Conservation (phyloP, 2,329 filamentous ascomycete genomes). For the Tympanopsis confertula region DNA sequence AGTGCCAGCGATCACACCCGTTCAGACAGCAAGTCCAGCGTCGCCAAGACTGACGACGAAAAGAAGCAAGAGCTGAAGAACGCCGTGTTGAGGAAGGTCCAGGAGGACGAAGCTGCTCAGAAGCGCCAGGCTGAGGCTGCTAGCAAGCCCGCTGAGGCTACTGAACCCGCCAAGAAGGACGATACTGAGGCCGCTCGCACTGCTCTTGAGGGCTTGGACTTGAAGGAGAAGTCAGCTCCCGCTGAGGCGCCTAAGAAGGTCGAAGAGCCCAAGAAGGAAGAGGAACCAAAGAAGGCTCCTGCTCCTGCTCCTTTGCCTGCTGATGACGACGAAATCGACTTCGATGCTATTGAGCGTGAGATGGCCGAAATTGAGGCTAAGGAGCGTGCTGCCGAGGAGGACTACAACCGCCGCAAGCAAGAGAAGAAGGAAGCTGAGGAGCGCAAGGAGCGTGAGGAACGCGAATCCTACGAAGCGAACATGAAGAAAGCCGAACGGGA, state of each 20-base stretch:
- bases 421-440: not conserved
- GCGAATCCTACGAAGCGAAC: not conserved
- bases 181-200: not conserved
- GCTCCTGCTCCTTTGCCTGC: not conserved
- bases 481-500: constrained; percentile 61
- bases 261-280: not conserved
- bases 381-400: not conserved
- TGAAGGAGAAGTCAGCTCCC: not conserved
- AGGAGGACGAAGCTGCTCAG: constrained; percentile 8
- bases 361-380: constrained; percentile 1
- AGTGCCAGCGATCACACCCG: constrained; percentile 52
- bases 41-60: constrained; percentile 66
- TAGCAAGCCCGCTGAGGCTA: constrained; percentile 8
- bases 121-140: constrained; percentile 14
- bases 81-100: constrained; percentile 3
- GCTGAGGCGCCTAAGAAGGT: not conserved
- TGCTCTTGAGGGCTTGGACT: not conserved
- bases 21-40: constrained; percentile 50
- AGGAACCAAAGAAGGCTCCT: not conserved
- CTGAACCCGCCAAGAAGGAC: not conserved
- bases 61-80: constrained; percentile 73
- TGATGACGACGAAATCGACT: constrained; percentile 1
- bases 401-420: not conserved
- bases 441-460: constrained; percentile 1
- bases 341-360: not conserved